These are phyloP conservation scores for Earliella scabrosa DNA, from an alignment of 1,284 basidiomycete species.

Conservation along the genomic window DNA sequence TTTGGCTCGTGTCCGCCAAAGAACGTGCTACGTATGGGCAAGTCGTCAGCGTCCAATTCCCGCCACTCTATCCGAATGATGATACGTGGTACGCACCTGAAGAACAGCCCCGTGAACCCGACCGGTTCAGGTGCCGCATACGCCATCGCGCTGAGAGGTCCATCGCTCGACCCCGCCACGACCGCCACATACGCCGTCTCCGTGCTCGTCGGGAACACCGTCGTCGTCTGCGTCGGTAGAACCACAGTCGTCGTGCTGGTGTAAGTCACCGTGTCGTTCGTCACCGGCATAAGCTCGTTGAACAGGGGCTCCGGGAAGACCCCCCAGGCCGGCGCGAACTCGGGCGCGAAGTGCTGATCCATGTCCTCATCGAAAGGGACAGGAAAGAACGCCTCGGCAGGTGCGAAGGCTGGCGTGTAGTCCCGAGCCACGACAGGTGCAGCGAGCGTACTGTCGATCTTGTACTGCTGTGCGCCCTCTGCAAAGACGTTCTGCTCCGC, in stretches of 20 bases:
- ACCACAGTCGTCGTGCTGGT: constrained; percentile 9
- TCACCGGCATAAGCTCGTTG: background rate
- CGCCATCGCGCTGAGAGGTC: constrained; percentile 3
- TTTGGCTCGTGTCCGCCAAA: constrained; percentile 73
- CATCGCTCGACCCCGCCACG: constrained; percentile 6
- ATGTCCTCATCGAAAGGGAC: background rate
- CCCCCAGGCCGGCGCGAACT: background rate
- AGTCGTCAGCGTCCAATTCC: background rate
- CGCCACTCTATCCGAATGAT: background rate
- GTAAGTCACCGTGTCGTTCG: no score
- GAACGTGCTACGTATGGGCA: constrained; percentile 60
- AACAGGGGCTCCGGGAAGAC: background rate
- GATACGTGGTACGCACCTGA: constrained; percentile 52
- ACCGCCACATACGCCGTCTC: constrained; percentile 24
- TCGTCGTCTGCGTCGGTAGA: constrained; percentile 25
- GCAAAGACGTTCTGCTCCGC: no score
- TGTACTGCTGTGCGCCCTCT: background rate
- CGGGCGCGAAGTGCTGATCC: background rate
- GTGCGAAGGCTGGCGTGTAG: no score
- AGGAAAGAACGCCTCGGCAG: background rate
- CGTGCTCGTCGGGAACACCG: constrained; percentile 22
- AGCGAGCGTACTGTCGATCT: background rate
- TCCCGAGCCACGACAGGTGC: no score
- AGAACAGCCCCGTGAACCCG: constrained; percentile 71
- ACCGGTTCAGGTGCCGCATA: constrained; percentile 35